phyloP scores from a whole-genome alignment of 225 moss, liverwort and hornwort genomes.

The Climacium dendroides region DNA sequence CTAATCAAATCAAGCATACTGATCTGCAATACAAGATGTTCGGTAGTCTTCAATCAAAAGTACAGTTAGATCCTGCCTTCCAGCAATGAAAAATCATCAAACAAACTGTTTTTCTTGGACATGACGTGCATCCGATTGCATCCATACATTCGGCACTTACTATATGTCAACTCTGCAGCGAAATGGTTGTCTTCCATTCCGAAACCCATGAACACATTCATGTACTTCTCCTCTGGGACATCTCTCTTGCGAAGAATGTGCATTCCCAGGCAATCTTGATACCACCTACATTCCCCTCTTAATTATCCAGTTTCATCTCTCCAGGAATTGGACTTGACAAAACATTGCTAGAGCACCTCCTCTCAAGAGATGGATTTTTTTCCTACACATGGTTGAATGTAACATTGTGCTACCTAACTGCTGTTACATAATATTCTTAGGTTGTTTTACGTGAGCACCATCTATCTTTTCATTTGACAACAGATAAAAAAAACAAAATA shows the following conservation, averaged over 20 bases:
- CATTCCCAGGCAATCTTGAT: conserved; percentile 64
- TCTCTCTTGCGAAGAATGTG: conserved; percentile 39
- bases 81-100: not conserved
- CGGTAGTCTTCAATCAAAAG: not conserved
- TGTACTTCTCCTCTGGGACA: conserved; percentile 15
- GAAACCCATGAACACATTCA: conserved; percentile 18
- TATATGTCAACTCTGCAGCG: conserved; percentile 3
- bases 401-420: not conserved
- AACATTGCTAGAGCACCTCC: not conserved
- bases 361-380: no score
- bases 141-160: not conserved
- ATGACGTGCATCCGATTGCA: not conserved
- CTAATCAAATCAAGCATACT: not conserved
- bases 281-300: conserved; percentile 24
- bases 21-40: not conserved
- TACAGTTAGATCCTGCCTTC: not conserved
- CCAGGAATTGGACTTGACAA: not conserved
- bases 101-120: not conserved
- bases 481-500: not conserved
- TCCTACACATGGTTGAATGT: not conserved
- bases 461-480: not conserved
- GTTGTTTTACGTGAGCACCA: not conserved
- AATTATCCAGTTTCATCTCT: not conserved
- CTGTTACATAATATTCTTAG: not conserved
- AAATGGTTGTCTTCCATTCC: conserved; percentile 28